Evolutionary conservation across 2,329 filamentous ascomycete species (phyloP).

Genomic region (Aspergillus thermomutatus): DNA sequence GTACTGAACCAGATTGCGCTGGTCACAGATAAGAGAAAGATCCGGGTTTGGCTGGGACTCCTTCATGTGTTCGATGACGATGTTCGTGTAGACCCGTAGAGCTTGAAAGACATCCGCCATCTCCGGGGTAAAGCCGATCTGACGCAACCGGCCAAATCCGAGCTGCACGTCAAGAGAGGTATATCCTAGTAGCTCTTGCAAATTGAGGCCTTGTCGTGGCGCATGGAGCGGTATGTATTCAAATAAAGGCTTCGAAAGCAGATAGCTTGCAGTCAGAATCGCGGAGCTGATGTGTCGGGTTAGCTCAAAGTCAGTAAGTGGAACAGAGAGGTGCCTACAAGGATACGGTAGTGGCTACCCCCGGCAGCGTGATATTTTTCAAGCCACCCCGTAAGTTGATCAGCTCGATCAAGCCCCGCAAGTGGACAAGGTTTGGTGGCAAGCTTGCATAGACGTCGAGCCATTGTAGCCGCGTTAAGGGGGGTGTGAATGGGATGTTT

Average conservation of each 20-base stretch:
- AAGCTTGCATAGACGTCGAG: slow-evolving; percentile 35
- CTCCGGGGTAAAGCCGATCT: slow-evolving; percentile 25
- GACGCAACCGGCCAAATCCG: slow-evolving; percentile 20
- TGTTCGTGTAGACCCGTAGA: slow-evolving; percentile 29
- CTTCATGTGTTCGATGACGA: slow-evolving; percentile 23
- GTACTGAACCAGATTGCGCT: slow-evolving; percentile 40
- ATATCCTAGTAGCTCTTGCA: slow-evolving; percentile 27
- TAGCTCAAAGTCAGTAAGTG: not conserved
- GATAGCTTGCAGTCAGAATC: slow-evolving; percentile 23
- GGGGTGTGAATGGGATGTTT: slow-evolving; percentile 30
- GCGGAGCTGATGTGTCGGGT: slow-evolving; percentile 21
- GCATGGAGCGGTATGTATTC: slow-evolving; percentile 24
- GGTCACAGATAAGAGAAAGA: slow-evolving; percentile 29
- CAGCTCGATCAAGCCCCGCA: slow-evolving; percentile 33
- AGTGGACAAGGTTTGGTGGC: slow-evolving; percentile 33
- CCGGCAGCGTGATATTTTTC: slow-evolving; percentile 32
- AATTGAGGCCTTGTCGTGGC: slow-evolving; percentile 12
- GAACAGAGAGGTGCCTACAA: slow-evolving; percentile 26
- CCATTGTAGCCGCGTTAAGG: slow-evolving; percentile 35
- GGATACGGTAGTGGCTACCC: slow-evolving; percentile 36
- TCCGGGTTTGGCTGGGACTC: slow-evolving; percentile 14
- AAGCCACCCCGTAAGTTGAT: slow-evolving; percentile 37
- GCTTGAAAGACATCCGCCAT: slow-evolving; percentile 32
- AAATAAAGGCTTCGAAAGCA: slow-evolving; percentile 23
- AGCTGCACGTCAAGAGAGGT: slow-evolving; percentile 21